Evolutionary conservation across 257 asterid species (phyloP).

Genomic region (Oldenlandia corymbosa): DNA sequence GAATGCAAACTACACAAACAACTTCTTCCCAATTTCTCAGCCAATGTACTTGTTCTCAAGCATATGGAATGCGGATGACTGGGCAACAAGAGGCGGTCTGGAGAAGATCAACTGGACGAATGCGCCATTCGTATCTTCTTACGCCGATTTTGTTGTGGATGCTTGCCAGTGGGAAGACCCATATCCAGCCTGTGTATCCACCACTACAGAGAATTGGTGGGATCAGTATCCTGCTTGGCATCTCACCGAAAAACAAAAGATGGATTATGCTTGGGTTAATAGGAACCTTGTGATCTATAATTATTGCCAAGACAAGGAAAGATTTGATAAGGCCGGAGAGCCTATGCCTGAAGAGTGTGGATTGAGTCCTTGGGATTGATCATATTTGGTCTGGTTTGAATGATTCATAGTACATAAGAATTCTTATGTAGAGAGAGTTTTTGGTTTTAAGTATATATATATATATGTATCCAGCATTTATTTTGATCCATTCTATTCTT

Average conservation of each 20-base stretch:
- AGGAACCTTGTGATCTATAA: slow-evolving; percentile 85
- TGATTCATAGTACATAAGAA: background rate
- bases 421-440: background rate
- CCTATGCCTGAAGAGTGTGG: slow-evolving; percentile 79
- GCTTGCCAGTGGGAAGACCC: slow-evolving; percentile 92
- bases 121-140: slow-evolving; percentile 85
- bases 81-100: slow-evolving; percentile 95
- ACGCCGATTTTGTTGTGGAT: slow-evolving; percentile 63
- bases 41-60: slow-evolving; percentile 93
- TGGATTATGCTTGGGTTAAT: slow-evolving; percentile 79
- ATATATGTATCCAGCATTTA: background rate
- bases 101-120: slow-evolving; percentile 92
- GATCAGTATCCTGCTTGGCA: slow-evolving; percentile 86
- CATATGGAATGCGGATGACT: slow-evolving; percentile 97
- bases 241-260: slow-evolving; percentile 50
- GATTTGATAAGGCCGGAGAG: too few relatives aligned
- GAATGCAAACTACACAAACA: slow-evolving; percentile 86
- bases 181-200: slow-evolving; percentile 70
- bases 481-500: background rate
- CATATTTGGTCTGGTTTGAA: background rate
- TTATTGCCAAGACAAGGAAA: slow-evolving; percentile 62
- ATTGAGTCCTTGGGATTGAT: slow-evolving; percentile 61
- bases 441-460: slow-evolving; percentile 2
- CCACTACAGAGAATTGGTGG: slow-evolving; percentile 89
- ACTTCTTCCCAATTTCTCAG: slow-evolving; percentile 71